A percentile compares a stretch with the other conserved stretches of the same genome.
Conservation (phyloP, 257 asterid species). For the Leonotis leonurus region DNA sequence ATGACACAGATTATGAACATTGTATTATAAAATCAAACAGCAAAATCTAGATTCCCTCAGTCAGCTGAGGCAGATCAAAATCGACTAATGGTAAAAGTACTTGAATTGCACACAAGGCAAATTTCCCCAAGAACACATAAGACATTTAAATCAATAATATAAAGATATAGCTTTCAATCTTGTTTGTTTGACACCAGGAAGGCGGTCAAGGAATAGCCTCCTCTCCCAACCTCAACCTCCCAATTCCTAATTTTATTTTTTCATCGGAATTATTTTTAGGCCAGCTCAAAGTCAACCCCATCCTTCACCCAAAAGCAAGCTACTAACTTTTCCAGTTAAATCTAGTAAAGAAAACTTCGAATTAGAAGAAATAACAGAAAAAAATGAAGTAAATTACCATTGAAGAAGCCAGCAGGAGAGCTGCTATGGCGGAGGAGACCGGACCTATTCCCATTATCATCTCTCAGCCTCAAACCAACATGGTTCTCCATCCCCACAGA, state of each 20-base stretch:
- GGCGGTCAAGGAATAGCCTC: too few species aligned
- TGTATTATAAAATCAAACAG: not conserved
- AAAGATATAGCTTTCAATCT: not conserved
- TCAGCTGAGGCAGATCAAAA: not conserved
- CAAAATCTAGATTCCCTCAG: not conserved
- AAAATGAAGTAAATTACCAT: conserved; percentile 37
- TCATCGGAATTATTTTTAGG: not conserved
- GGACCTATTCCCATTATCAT: conserved; percentile 28
- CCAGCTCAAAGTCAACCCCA: conserved; percentile 20
- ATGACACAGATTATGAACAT: not conserved
- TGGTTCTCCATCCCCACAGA: conserved; percentile 43
- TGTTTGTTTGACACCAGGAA: too few species aligned
- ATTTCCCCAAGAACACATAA: not conserved
- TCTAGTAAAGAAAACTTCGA: not conserved
- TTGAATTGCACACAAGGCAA: not conserved
- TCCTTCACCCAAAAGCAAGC: conserved; percentile 15
- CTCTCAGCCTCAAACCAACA: conserved; percentile 20
- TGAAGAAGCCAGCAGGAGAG: conserved; percentile 86
- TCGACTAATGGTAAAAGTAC: not conserved
- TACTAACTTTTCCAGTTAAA: conserved; percentile 11
- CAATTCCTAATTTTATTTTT: not conserved
- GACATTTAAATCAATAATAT: not conserved
- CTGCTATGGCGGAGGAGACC: conserved; percentile 79
- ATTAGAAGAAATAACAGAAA: not conserved
- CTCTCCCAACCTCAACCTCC: too few species aligned